Conservation (phyloP, 1,284 basidiomycete species). For the Takashimella koratensis region DNA sequence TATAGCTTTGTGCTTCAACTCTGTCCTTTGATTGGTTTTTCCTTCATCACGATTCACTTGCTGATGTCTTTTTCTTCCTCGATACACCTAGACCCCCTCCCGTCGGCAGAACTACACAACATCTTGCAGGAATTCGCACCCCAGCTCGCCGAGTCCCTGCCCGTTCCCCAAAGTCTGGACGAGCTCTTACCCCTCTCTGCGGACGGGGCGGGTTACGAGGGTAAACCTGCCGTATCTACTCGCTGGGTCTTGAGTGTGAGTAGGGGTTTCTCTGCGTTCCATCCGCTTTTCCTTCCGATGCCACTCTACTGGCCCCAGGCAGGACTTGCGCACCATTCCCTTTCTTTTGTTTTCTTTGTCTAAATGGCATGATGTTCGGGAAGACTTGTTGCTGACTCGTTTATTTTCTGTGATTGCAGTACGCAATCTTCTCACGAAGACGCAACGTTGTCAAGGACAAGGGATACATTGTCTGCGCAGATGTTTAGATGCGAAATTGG, state of each 20-base stretch:
- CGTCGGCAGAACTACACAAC: constrained; percentile 45
- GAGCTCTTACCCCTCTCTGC: constrained; percentile 22
- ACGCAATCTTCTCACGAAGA: constrained; percentile 42
- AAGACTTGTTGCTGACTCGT: no score
- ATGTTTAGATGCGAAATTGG: no score
- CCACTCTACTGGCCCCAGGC: no score
- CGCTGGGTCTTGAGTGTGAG: constrained; percentile 47
- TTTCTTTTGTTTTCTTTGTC: no score
- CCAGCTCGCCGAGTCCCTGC: constrained; percentile 12
- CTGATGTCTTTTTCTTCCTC: no score
- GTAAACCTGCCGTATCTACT: constrained; percentile 25
- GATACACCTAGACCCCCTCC: constrained; percentile 48
- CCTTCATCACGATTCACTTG: no score
- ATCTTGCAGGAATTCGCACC: constrained; percentile 41
- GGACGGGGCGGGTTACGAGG: constrained; percentile 27
- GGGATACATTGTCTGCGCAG: constrained; percentile 26
- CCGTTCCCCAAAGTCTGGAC: neutral
- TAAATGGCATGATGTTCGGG: no score
- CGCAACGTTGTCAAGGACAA: constrained; percentile 47
- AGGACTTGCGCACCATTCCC: no score
- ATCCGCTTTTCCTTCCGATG: no score
- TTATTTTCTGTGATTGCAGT: no score
- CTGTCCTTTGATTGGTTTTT: no score
- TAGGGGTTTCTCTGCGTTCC: constrained; percentile 6
- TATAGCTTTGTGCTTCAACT: no score